A percentile compares a stretch with the other conserved stretches of the same genome.
Conservation (phyloP, 164 flowering plant genomes). For the Annona cherimola region DNA sequence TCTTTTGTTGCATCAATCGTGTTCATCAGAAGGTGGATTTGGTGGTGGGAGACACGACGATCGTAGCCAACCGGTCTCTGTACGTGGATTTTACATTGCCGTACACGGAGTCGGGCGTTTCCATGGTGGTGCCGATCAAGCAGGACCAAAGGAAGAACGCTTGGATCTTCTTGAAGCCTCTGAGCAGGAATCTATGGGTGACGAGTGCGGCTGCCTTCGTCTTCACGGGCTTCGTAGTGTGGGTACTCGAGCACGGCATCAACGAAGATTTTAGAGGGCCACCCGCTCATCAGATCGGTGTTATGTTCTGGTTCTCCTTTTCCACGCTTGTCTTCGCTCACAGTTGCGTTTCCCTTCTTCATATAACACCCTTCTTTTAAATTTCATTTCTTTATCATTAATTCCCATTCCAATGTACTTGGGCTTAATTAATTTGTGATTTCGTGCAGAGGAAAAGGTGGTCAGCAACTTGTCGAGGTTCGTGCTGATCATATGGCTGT, state of each 20-base stretch:
- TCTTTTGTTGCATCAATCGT: not conserved
- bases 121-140: constrained; percentile 14
- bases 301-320: constrained; percentile 23
- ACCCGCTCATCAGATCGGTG: constrained; percentile 11
- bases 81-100: constrained; percentile 30
- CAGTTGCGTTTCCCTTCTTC: constrained; percentile 8
- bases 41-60: constrained; percentile 32
- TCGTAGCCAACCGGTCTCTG: constrained; percentile 21
- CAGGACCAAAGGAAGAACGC: constrained; percentile 6
- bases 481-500: constrained; percentile 46
- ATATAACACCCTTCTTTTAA: not conserved
- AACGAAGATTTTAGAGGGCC: constrained; percentile 20
- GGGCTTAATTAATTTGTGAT: not conserved
- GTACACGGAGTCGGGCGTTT: constrained; percentile 17
- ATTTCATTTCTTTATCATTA: not conserved
- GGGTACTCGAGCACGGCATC: constrained; percentile 24
- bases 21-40: constrained; percentile 26
- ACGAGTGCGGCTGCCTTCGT: constrained; percentile 14
- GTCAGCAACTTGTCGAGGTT: constrained; percentile 35
- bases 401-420: not conserved
- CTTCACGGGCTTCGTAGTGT: constrained; percentile 22
- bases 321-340: constrained; percentile 25
- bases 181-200: constrained; percentile 24
- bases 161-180: constrained; percentile 27
- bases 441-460: constrained; percentile 37